Evolutionary conservation across 768 basidiomycete genomes (phyloP), one percentile per base, ranked within the genome.

Genomic region (Boletus patriciae): DNA sequence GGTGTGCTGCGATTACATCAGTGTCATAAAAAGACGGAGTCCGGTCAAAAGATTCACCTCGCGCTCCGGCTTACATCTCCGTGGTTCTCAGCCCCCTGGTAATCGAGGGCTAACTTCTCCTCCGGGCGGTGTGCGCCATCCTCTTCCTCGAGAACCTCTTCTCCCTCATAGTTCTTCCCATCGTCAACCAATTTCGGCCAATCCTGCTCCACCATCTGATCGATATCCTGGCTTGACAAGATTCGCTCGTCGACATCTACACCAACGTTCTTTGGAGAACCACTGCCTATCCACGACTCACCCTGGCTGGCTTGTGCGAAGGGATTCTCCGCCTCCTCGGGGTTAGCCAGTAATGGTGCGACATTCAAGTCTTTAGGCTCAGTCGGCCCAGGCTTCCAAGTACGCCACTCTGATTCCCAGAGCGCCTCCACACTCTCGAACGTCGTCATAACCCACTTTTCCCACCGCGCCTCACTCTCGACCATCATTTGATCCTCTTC

Each of bases 401-500:
- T 76, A 66, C 73, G 84, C 69, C 78, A 81, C 52, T 77, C 62
- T 36, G 79, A 72, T 44, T 89, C 86, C 94, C 94, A 97, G 11
- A 94, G 78, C 1, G 86, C 88, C 72, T 95, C 90, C 25, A 90
- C 78, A 62, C 94, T 95, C 73, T 97, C 88, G 65, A 97, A 98
- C 0, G 89, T 84, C 8, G 93, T 89, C 85, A 91, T 88, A 29
- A 91, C 83, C 79, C 82, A 86, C 59, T 76, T 75, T 64, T 88
- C 85, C 92, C 91, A 94, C 18, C 72, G 66, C 29, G 59, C 62
- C 29, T 57, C 67, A 23, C 46, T 52, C 43, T 68, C 60, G 4
- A 66, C 61, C 36, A 67, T 61, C 46, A 56, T 57, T 21, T 66
- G 54, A 46, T 71, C 66, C 50, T 63, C 45, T 27, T 60, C 65